These are phyloP conservation scores for Paramyrothecium roridum DNA, from an alignment of 2,329 filamentous ascomycete species.

Conservation along the genomic window DNA sequence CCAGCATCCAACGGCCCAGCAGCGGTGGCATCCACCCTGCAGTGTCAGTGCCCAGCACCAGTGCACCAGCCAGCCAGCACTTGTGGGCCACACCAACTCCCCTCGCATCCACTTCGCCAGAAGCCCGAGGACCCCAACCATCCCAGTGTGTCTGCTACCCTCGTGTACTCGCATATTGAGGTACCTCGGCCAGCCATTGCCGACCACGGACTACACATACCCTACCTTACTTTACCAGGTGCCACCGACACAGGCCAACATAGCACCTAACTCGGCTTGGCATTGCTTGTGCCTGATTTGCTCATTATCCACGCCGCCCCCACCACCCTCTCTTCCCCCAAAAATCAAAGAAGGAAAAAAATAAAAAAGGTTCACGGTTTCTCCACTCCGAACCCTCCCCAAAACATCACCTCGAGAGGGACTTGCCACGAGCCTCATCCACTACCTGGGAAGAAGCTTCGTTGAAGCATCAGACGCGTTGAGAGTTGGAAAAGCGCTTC, in stretches of 20 bases:
- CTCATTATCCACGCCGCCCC: slow-evolving; percentile 15
- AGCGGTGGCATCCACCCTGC: background rate
- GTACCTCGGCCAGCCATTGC: slow-evolving; percentile 3
- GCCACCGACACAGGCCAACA: slow-evolving; percentile 10
- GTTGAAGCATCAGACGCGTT: slow-evolving; percentile 15
- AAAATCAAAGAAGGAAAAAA: slow-evolving; percentile 24
- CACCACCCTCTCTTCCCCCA: slow-evolving; percentile 20
- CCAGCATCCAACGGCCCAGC: slow-evolving; percentile 1
- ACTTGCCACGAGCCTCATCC: slow-evolving; percentile 37
- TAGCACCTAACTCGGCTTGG: slow-evolving; percentile 23
- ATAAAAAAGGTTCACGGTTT: slow-evolving; percentile 40
- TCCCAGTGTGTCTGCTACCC: background rate
- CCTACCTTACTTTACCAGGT: slow-evolving; percentile 16
- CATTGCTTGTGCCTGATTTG: slow-evolving; percentile 16
- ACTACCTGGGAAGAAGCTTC: slow-evolving; percentile 28
- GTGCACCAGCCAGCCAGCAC: background rate
- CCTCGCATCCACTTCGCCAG: background rate
- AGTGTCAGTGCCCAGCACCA: background rate
- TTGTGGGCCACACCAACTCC: background rate
- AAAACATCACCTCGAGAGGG: slow-evolving; percentile 40
- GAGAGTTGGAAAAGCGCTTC: background rate
- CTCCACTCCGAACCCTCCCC: slow-evolving; percentile 45
- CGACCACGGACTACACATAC: slow-evolving; percentile 16
- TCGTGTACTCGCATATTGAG: background rate
- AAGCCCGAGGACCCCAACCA: background rate